A percentile compares a stretch with the other conserved stretches of the same genome.
These are phyloP conservation scores for Ramaria rubella DNA, from an alignment of 768 basidiomycete genomes.

Conservation along the genomic window DNA sequence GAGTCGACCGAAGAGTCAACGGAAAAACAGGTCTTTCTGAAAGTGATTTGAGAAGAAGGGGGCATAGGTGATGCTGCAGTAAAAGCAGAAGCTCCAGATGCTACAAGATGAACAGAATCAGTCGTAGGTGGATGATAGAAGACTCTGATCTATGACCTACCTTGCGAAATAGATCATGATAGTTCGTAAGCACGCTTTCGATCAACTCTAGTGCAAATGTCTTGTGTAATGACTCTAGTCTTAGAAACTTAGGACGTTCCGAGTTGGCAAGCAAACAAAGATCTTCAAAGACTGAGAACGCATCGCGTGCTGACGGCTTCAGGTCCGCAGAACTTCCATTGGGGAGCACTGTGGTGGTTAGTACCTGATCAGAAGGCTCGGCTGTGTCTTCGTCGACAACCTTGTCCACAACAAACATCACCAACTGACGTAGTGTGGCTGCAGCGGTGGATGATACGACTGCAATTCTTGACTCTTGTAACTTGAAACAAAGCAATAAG, in stretches of 20 bases:
- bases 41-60: constrained; percentile 78
- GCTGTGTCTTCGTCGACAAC: constrained; percentile 70
- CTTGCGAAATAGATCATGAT: constrained; percentile 77
- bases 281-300: constrained; percentile 87
- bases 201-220: constrained; percentile 97
- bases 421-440: constrained; percentile 89
- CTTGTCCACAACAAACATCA: constrained; percentile 98
- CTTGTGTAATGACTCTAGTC: constrained; percentile 76
- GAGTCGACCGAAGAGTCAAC: constrained; percentile 81
- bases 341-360: constrained; percentile 50
- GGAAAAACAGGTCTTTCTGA: constrained; percentile 82
- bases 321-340: constrained; percentile 59
- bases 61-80: constrained; percentile 85
- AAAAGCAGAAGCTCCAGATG: constrained; percentile 79
- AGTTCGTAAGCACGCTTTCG: constrained; percentile 93
- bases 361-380: constrained; percentile 29
- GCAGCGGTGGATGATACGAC: constrained; percentile 97
- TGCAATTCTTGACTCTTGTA: constrained; percentile 92
- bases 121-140: background rate
- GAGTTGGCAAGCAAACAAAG: constrained; percentile 82
- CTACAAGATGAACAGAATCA: constrained; percentile 31
- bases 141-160: constrained; percentile 31
- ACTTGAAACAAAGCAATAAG: constrained; percentile 86
- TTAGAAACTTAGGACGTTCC: constrained; percentile 74
- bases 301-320: constrained; percentile 73